These are phyloP conservation scores for Hypseocharis bilobata DNA, from an alignment of 441 rosid genomes.

Conservation along the genomic window DNA sequence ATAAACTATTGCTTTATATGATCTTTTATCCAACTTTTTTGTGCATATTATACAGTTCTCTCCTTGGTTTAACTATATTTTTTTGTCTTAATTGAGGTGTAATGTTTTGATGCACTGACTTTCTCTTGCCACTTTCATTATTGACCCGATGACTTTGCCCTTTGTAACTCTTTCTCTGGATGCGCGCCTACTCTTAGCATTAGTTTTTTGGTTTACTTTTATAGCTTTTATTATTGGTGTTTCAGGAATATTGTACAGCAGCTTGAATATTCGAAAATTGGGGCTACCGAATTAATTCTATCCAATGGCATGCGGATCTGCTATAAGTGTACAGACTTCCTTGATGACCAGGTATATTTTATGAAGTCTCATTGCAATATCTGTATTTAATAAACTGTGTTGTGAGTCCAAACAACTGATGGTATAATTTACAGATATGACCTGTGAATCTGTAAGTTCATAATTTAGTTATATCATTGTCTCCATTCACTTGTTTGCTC, in stretches of 20 bases:
- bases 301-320: constrained; percentile 90
- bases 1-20: neutral
- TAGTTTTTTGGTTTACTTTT: constrained; percentile 5
- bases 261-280: constrained; percentile 59
- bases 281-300: constrained; percentile 67
- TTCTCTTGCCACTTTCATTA: neutral
- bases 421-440: neutral
- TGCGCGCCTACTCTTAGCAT: constrained; percentile 10
- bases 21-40: neutral
- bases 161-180: neutral
- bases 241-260: constrained; percentile 52
- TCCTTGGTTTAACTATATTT: neutral
- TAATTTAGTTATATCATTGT: too few relatives aligned
- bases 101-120: neutral
- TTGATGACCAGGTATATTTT: constrained; percentile 79
- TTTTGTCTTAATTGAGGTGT: neutral
- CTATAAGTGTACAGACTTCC: constrained; percentile 78
- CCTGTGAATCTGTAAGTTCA: neutral
- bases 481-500: too few relatives aligned
- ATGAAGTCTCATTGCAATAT: constrained; percentile 7
- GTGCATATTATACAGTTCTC: neutral
- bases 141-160: neutral
- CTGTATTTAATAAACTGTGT: neutral
- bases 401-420: neutral
- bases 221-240: constrained; percentile 23